phyloP scores from a whole-genome alignment of 108 stramenopile genomes.

The Pseudonitzschia multistriata region DNA sequence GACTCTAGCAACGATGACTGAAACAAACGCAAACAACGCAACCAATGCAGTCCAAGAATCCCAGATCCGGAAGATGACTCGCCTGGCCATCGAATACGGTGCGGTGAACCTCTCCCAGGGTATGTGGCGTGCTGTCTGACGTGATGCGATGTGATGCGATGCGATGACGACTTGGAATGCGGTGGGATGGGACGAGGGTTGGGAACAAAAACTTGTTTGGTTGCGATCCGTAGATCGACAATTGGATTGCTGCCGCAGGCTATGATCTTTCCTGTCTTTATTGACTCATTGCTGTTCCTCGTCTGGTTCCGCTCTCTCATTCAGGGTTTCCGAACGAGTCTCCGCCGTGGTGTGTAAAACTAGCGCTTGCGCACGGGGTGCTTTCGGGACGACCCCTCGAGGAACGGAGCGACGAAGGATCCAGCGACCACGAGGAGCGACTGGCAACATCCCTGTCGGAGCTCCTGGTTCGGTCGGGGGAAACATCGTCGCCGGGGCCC shows the following conservation, averaged over 20 bases:
- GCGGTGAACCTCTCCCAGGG: slow-evolving; percentile 64
- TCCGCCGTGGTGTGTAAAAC: slow-evolving; percentile 46
- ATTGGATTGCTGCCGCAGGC: no score
- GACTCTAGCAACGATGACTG: neutral
- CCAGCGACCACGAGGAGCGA: neutral
- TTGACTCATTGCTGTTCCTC: no score
- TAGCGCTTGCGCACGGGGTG: slow-evolving; percentile 57
- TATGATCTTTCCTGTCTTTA: no score
- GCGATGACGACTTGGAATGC: neutral
- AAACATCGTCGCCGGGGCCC: neutral
- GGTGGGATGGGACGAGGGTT: no score
- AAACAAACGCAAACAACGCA: neutral
- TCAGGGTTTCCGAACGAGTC: slow-evolving; percentile 65
- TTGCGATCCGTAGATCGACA: no score
- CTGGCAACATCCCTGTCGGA: slow-evolving; percentile 6
- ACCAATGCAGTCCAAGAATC: slow-evolving; percentile 47
- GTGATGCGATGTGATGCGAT: neutral
- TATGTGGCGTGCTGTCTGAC: neutral
- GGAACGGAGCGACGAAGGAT: slow-evolving; percentile 2
- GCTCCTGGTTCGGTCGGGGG: neutral
- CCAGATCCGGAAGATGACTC: slow-evolving; percentile 71
- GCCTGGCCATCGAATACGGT: slow-evolving; percentile 49
- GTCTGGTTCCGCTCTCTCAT: neutral
- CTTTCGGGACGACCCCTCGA: slow-evolving; percentile 47
- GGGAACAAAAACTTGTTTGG: no score